Base-by-base conservation (phyloP, 495 filamentous ascomycete genomes). In the Penicillium ochrochloron region DNA sequence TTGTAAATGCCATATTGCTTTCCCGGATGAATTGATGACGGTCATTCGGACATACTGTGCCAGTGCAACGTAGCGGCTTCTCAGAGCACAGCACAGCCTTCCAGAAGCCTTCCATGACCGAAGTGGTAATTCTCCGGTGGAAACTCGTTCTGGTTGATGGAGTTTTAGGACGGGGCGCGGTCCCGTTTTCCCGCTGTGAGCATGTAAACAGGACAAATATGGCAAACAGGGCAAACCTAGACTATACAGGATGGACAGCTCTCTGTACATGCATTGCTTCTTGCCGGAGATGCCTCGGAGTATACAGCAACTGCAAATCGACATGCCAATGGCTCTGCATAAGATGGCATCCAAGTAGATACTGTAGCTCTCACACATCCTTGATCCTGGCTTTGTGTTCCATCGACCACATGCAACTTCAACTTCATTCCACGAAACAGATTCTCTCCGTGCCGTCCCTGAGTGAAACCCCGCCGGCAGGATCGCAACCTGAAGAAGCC, bases 61-160 rank as follows among this genome's bases (percentile, higher is more conserved):
- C 15, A 15, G 12, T 52, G 48, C 23, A 52, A 52, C 23, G 48
- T 52, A 27, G 48, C 27, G 48, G 12, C 48, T 31, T 11, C 37
- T 35, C 52, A 23, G 6, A 21, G 53, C 31, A 60, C 29, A 2
- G 15, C 56, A 7, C 7, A 5, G 23, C 3, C 31, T 27, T 61
- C 21, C 46, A 29, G 46, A 54, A 39, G 33, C 35, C 19, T 14
- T 39, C 41, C 48, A 53, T 33, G 34, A 33, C 69, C 37, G 57
- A 67, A 73, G 58, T 52, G 71, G 76, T 27, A 78, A 78, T 74
- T 78, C 65, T 75, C 76, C 76, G 76, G 75, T 61, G 75, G 76
- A 59, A 65, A 42, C 60, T 23, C 44, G 19, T 33, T 31, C 57
- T 60, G 56, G 56, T 64, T 64, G 62, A 51, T 65, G 57, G 55